Base-by-base conservation (phyloP, 371 early-diverging fungal genomes). In the Apophysomyces variabilis region DNA sequence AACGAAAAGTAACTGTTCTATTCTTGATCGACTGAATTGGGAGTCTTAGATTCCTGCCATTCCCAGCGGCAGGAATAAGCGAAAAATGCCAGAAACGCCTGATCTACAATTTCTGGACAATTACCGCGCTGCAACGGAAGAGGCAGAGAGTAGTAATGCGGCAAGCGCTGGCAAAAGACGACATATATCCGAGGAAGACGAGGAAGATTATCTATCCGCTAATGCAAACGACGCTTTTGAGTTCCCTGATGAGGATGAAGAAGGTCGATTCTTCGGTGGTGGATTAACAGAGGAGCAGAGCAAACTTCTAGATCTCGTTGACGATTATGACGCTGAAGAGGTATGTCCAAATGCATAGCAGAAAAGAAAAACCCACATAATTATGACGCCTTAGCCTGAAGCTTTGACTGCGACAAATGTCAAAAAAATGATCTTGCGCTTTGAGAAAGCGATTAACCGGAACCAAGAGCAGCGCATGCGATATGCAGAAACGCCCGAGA, bases 391-490 rank as follows among this genome's bases (percentile, higher is more conserved):
- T 21, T 65, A 81, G 80, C 64, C 82, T 61, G 90, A 85, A 56
- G 78, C 72, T 6, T 84, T 95, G 60, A 90, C 91, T 61, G 60
- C 87, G 6, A 58, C 77, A 8, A 78, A 80, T 36, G 88, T 95
- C 32, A 90, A 93, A 65, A 85, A 87, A 65, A 86, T 93, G 82
- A 83, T 95, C 35, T 79, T 92, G 16, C 89, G 89, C 64, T 89
- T 96, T 68, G 96, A 96, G 76, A 91, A 90, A 67, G 89, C 91
- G 2, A 87, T 95, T 72, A 89, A 85, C 63, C 92, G 89, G 62
- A 97, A 97, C 75, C 91, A 93, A 69, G 91, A 93, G 65, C 84
- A 91, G 73, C 91, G 98, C 50, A 85, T 93, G n/a, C 89, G 91
- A 68, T 91, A 92, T 75, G 82, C 91, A 6, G 89, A 89, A 69